Evolutionary conservation across 2,329 filamentous ascomycete species (phyloP).

Genomic region (Passalora sequoiae): DNA sequence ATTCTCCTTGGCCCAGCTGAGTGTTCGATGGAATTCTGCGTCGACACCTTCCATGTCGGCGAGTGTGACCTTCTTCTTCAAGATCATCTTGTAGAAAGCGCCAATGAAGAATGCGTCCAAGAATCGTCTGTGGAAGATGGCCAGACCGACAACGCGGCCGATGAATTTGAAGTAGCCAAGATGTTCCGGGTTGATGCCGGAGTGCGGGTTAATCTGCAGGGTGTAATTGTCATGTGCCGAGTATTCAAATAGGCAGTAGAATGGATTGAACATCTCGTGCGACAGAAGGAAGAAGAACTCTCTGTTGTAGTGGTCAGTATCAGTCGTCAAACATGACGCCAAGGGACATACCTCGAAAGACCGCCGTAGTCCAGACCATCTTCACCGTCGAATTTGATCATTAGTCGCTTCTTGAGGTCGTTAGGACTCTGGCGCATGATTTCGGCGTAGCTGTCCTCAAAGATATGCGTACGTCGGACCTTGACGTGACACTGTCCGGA

Average conservation of each 20-base stretch:
- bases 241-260: constrained; percentile 99
- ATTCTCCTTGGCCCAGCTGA: constrained; percentile 98
- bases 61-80: constrained; percentile 84
- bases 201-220: constrained; percentile 98
- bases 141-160: constrained; percentile 89
- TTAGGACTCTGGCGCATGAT: constrained; percentile 94
- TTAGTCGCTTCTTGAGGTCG: constrained; percentile 94
- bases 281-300: constrained; percentile 99
- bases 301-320: constrained; percentile 45
- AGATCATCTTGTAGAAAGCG: constrained; percentile 98
- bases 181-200: constrained; percentile 98
- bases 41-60: constrained; percentile 99
- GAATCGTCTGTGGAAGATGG: constrained; percentile 97
- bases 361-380: constrained; percentile 97
- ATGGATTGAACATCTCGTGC: constrained; percentile 99
- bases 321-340: neutral
- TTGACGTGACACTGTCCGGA: constrained; percentile 98
- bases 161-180: constrained; percentile 99
- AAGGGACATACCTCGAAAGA: constrained; percentile 62
- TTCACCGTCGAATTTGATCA: constrained; percentile 99
- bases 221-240: constrained; percentile 99
- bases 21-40: constrained; percentile 90
- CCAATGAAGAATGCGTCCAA: constrained; percentile 98
- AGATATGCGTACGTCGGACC: constrained; percentile 91
- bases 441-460: constrained; percentile 97